Evolutionary conservation across 257 asterid genomes (phyloP).

Genomic region (Capsicum chinense): DNA sequence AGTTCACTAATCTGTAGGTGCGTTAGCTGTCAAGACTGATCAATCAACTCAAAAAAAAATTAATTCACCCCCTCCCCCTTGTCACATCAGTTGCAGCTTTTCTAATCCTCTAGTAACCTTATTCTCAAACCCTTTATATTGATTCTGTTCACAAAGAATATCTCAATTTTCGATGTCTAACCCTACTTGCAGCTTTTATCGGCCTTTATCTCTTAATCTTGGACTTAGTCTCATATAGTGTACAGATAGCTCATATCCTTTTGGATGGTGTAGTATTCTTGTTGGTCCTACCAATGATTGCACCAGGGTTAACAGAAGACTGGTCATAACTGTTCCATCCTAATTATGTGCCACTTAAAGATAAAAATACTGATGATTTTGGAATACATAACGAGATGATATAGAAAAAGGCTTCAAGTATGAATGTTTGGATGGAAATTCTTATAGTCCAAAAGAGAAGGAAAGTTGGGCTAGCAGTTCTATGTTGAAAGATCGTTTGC

Average conservation of each 20-base stretch:
- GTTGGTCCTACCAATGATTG: constrained; percentile 48
- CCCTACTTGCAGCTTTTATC: constrained; percentile 45
- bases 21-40: too few relatives aligned
- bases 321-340: constrained; percentile 33
- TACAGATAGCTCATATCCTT: constrained; percentile 39
- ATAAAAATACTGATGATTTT: constrained; percentile 30
- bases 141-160: constrained; percentile 37
- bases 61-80: constrained; percentile 36
- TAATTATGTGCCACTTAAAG: constrained; percentile 29
- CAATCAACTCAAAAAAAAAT: too few relatives aligned
- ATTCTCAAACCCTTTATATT: constrained; percentile 37
- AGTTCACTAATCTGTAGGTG: too few relatives aligned
- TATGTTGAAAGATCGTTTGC: constrained; percentile 33
- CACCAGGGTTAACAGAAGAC: constrained; percentile 33
- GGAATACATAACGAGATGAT: constrained; percentile 38
- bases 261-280: constrained; percentile 52
- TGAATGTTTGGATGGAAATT: constrained; percentile 22
- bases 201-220: constrained; percentile 63
- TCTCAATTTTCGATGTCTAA: constrained; percentile 41
- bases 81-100: constrained; percentile 42
- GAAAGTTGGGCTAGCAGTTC: constrained; percentile 30
- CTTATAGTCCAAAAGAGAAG: constrained; percentile 33
- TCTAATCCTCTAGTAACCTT: constrained; percentile 39
- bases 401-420: constrained; percentile 27
- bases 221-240: constrained; percentile 37